These are phyloP conservation scores for Bacterosira constricta DNA, from an alignment of 108 stramenopile genomes.

Conservation along the genomic window DNA sequence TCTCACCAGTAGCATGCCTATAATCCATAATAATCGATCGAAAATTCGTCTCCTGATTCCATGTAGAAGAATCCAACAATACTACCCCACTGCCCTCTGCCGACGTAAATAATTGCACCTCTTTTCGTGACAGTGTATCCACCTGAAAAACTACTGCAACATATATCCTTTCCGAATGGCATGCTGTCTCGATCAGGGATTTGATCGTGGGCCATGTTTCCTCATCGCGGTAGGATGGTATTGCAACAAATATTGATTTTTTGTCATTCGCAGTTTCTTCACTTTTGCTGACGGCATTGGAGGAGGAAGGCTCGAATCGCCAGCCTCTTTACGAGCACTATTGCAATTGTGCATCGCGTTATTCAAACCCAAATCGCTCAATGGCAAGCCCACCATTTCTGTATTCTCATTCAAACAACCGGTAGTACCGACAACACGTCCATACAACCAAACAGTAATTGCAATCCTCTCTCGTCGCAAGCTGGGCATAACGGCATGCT, in stretches of 20 bases:
- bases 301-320: conserved; percentile 22
- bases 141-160: conserved; percentile 80
- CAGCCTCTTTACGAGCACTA: neutral
- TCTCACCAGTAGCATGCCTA: conserved; percentile 49
- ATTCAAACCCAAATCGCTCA: neutral
- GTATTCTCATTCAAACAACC: neutral
- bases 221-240: conserved; percentile 84
- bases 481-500: conserved; percentile 75
- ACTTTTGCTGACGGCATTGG: neutral
- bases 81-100: neutral
- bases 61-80: conserved; percentile 2
- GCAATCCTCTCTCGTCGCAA: conserved; percentile 57
- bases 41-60: conserved; percentile 30
- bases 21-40: conserved; percentile 53
- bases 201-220: conserved; percentile 76
- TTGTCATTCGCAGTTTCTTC: neutral
- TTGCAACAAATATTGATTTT: conserved; percentile 81
- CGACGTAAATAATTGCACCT: conserved; percentile 9
- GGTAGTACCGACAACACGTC: conserved; percentile 1
- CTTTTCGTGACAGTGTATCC: conserved; percentile 39
- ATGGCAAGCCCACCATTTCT: neutral
- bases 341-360: neutral
- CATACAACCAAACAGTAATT: conserved; percentile 79
- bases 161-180: conserved; percentile 60
- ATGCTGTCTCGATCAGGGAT: conserved; percentile 64